phyloP scores from a whole-genome alignment of 805 yeast genomes.

The Naumovozyma dairenensis region DNA sequence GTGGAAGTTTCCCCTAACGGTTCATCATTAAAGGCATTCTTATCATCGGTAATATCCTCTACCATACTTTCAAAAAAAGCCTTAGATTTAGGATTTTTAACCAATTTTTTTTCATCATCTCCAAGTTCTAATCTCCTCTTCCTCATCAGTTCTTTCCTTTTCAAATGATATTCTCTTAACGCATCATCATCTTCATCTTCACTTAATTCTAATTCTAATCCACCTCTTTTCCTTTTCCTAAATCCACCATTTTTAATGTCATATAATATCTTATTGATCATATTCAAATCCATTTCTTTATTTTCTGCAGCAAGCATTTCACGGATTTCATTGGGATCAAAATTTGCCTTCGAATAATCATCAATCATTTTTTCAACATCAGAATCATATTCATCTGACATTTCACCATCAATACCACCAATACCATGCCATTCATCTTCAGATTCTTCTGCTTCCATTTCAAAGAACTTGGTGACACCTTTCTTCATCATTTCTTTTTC shows the following conservation, averaged over 20 bases:
- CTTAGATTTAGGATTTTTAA: constrained; percentile 45
- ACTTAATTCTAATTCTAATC: constrained; percentile 54
- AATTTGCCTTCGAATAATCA: constrained; percentile 48
- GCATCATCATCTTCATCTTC: constrained; percentile 68
- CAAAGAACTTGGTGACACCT: constrained; percentile 54
- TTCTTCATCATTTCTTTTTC: constrained; percentile 45
- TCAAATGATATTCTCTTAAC: constrained; percentile 28
- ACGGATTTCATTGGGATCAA: constrained; percentile 50
- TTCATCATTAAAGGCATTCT: constrained; percentile 26
- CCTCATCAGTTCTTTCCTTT: constrained; percentile 40
- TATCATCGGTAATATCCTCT: constrained; percentile 33
- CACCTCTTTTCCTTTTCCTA: constrained; percentile 45
- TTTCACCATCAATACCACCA: constrained; percentile 60
- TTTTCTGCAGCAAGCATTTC: constrained; percentile 50
- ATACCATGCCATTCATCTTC: constrained; percentile 83
- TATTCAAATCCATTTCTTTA: constrained; percentile 49
- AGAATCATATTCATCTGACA: constrained; percentile 46
- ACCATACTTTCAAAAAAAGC: constrained; percentile 62
- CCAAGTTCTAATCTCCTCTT: constrained; percentile 37
- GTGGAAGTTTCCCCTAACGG: constrained; percentile 17
- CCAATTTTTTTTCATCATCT: constrained; percentile 34
- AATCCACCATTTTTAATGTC: constrained; percentile 68
- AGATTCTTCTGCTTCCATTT: constrained; percentile 80
- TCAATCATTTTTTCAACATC: constrained; percentile 75
- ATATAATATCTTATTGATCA: constrained; percentile 55